Percentiles rank a stretch among this genome's conserved stretches.
These are phyloP conservation scores for Kalmanozyma brasiliensis DNA, from an alignment of 1,284 basidiomycete species.

Conservation along the genomic window DNA sequence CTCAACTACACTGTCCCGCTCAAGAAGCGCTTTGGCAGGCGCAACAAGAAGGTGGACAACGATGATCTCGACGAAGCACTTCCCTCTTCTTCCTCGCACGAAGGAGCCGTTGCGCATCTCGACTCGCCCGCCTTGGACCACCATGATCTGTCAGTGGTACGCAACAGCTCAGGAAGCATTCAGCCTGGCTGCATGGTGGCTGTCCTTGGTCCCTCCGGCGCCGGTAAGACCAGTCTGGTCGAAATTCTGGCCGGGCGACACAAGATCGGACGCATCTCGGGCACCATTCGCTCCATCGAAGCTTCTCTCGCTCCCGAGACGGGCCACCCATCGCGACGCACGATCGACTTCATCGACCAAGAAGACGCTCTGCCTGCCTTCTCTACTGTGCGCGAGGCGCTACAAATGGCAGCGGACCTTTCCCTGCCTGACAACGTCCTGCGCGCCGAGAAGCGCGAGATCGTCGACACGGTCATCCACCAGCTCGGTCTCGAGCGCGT, in stretches of 20 bases:
- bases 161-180: constrained; percentile 39
- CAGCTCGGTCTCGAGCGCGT: constrained; percentile 50
- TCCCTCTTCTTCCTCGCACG: constrained; percentile 8
- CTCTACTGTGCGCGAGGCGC: constrained; percentile 56
- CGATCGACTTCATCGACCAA: constrained; percentile 57
- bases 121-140: constrained; percentile 6
- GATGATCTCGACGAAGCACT: not conserved
- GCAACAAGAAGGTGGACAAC: constrained; percentile 1
- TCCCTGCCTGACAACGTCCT: constrained; percentile 51
- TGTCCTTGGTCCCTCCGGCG: constrained; percentile 56
- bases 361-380: constrained; percentile 53
- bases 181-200: constrained; percentile 52
- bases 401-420: constrained; percentile 53
- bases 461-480: constrained; percentile 36
- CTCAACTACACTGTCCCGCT: constrained; percentile 38
- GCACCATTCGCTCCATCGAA: constrained; percentile 30
- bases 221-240: constrained; percentile 58
- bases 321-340: constrained; percentile 6
- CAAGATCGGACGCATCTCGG: constrained; percentile 45
- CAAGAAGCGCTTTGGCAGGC: constrained; percentile 10
- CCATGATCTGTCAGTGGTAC: constrained; percentile 12
- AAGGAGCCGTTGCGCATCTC: constrained; percentile 13
- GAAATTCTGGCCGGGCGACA: constrained; percentile 55
- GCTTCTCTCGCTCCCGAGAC: constrained; percentile 2
- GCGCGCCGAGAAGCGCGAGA: constrained; percentile 26